Base-by-base conservation (phyloP, 352 stramenopile species). In the Albugo laibachii region DNA sequence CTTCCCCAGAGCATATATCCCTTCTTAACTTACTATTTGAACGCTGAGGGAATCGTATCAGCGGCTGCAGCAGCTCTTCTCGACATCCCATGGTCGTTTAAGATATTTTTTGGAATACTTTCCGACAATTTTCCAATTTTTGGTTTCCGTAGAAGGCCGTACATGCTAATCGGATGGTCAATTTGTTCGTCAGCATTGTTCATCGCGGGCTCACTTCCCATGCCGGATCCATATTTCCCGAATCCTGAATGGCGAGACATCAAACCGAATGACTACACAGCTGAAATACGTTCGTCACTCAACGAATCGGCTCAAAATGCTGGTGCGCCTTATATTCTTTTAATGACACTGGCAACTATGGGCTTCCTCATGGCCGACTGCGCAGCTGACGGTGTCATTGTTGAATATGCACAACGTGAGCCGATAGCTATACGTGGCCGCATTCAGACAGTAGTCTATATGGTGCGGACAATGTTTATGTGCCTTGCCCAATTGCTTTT, bases 41-140 rank as follows among this genome's bases (percentile, higher is more conserved):
- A 75, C 47, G 63, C 73, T 34, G 54, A 60, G 0, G 68, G 62
- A 4, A 61, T 64, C 15, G 55, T 65, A 35, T 67, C 63, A 0
- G 65, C 68, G 1, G 61, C 68, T 8, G 66, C 63, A 1, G 37
- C 49, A 10, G 62, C 63, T 13, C 56, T 77, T 2, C 61, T 81
- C 11, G 56, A 65, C 18, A 36, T 81, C 0, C 65, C 62, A 0
- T 81, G 66, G 65, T 75, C 60, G 39, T 78, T 81, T 40, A 81
- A 81, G 52, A 58, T 78, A 8, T 71, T 79, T 44, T 60, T 73
- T 43, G 65, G 65, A 19, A 69, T 83, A n/a, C 15, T 83, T 5
- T 69, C 65, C 1, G 69, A 82, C 49, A 72, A 62, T 42, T 72
- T 78, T 35, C 69, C 69, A 14, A 59, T 82, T 43, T 54, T 50